Percentiles rank a stretch among this genome's conserved stretches.
phyloP scores from a whole-genome alignment of 768 basidiomycete species.

The Lactifluus hygrophoroides region DNA sequence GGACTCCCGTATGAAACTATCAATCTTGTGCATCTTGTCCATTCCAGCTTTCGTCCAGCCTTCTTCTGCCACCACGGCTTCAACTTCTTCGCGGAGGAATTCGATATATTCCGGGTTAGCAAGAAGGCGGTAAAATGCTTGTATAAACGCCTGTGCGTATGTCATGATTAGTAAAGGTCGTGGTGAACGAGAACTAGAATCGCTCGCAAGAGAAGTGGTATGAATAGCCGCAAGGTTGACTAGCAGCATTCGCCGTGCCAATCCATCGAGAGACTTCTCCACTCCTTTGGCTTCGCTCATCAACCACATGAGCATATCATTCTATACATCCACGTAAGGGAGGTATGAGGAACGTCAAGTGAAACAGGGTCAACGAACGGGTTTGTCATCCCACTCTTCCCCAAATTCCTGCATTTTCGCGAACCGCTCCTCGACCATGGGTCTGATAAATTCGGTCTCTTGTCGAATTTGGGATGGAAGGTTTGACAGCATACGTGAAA shows the following conservation, averaged over 20 bases:
- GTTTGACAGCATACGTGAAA: conserved; percentile 15
- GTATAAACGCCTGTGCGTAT: conserved; percentile 23
- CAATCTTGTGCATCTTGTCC: conserved; percentile 27
- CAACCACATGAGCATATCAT: conserved; percentile 41
- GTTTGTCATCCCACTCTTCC: conserved; percentile 22
- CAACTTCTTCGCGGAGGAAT: conserved; percentile 29
- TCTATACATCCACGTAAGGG: conserved; percentile 25
- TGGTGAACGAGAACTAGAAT: not conserved
- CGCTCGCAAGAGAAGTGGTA: conserved; percentile 25
- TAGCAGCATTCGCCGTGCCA: conserved; percentile 25
- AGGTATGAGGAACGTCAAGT: not conserved
- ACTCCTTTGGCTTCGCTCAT: conserved; percentile 31
- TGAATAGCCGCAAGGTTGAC: conserved; percentile 34
- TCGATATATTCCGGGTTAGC: conserved; percentile 23
- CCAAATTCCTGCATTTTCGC: conserved; percentile 20
- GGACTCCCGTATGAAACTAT: conserved; percentile 31
- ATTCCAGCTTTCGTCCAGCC: conserved; percentile 29
- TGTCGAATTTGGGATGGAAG: conserved; percentile 11
- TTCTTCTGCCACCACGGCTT: conserved; percentile 22
- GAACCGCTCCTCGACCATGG: conserved; percentile 20
- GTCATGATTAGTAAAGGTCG: not conserved
- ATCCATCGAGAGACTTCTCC: conserved; percentile 26
- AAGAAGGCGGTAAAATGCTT: conserved; percentile 26
- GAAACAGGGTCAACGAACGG: conserved; percentile 16
- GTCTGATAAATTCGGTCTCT: conserved; percentile 3